Percentiles rank a stretch among this genome's conserved stretches.
Evolutionary conservation across 2,329 filamentous ascomycete species (phyloP).

Genomic region (Cladosporium sp.): DNA sequence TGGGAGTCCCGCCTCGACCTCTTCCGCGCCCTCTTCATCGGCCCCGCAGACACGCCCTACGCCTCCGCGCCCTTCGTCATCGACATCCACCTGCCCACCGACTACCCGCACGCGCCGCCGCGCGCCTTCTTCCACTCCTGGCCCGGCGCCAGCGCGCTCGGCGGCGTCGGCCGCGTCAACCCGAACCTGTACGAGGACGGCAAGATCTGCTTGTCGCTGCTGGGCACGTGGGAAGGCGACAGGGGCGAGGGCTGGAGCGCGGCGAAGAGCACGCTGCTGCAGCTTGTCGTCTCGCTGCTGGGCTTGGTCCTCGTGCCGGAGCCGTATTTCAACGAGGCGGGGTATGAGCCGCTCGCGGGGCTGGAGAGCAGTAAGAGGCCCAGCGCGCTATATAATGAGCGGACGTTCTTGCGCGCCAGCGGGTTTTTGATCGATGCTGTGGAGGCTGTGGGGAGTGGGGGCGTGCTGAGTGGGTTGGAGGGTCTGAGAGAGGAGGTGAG

Average conservation of each 20-base stretch:
- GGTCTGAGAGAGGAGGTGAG: conserved; percentile 48
- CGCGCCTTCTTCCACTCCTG: conserved; percentile 55
- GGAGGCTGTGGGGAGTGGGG: conserved; percentile 33
- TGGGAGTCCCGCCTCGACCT: conserved; percentile 56
- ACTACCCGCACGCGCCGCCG: conserved; percentile 49
- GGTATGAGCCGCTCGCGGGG: conserved; percentile 46
- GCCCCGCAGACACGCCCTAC: conserved; percentile 55
- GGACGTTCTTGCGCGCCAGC: conserved; percentile 20
- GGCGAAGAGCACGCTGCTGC: conserved; percentile 48
- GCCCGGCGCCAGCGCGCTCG: conserved; percentile 30
- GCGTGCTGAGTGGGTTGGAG: conserved; percentile 19
- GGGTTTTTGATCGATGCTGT: conserved; percentile 27
- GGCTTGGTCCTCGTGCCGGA: conserved; percentile 45
- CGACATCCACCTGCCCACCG: conserved; percentile 47
- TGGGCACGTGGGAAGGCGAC: conserved; percentile 55
- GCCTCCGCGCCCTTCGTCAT: conserved; percentile 56
- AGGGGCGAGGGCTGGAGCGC: conserved; percentile 50
- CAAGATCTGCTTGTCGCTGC: conserved; percentile 53
- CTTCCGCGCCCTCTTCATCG: conserved; percentile 52
- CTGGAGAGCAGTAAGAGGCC: conserved; percentile 22
- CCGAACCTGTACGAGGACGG: conserved; percentile 59
- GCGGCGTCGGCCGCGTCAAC: conserved; percentile 39
- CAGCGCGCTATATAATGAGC: conserved; percentile 27
- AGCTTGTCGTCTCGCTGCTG: conserved; percentile 33
- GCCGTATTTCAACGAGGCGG: conserved; percentile 60